These are phyloP conservation scores for Podaxis pistillaris DNA, from an alignment of 768 basidiomycete genomes.

Conservation along the genomic window DNA sequence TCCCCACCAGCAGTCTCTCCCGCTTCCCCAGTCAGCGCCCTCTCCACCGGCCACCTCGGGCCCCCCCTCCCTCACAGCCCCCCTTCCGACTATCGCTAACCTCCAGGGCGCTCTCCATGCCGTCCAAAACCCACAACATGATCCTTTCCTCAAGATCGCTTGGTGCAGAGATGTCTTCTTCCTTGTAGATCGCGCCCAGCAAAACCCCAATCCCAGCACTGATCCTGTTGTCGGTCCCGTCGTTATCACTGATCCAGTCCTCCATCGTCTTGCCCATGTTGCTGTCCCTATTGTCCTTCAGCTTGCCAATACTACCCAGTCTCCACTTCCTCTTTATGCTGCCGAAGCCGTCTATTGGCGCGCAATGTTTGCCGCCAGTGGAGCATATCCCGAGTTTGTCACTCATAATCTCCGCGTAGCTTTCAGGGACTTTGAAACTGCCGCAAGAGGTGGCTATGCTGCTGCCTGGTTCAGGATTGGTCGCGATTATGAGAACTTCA, in stretches of 20 bases:
- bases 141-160: slow-evolving; percentile 59
- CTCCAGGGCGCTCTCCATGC: slow-evolving; percentile 51
- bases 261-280: slow-evolving; percentile 57
- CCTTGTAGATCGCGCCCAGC: slow-evolving; percentile 64
- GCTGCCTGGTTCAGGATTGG: slow-evolving; percentile 93
- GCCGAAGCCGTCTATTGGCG: slow-evolving; percentile 72
- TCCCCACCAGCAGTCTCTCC: slow-evolving; percentile 46
- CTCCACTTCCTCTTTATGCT: slow-evolving; percentile 10
- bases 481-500: slow-evolving; percentile 87
- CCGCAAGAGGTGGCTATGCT: slow-evolving; percentile 73
- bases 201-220: slow-evolving; percentile 20
- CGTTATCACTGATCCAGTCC: slow-evolving; percentile 54
- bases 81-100: slow-evolving; percentile 63
- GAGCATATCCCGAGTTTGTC: slow-evolving; percentile 65
- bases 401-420: slow-evolving; percentile 71
- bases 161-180: slow-evolving; percentile 86
- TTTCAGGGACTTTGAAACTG: slow-evolving; percentile 86
- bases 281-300: slow-evolving; percentile 68
- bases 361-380: slow-evolving; percentile 71
- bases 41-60: slow-evolving; percentile 50
- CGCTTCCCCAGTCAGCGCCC: slow-evolving; percentile 37
- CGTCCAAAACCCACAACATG: slow-evolving; percentile 53
- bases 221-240: slow-evolving; percentile 53
- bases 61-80: slow-evolving; percentile 60
- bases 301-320: slow-evolving; percentile 35